Evolutionary conservation across 768 basidiomycete species (phyloP).

Genomic region (Suillus americanus): DNA sequence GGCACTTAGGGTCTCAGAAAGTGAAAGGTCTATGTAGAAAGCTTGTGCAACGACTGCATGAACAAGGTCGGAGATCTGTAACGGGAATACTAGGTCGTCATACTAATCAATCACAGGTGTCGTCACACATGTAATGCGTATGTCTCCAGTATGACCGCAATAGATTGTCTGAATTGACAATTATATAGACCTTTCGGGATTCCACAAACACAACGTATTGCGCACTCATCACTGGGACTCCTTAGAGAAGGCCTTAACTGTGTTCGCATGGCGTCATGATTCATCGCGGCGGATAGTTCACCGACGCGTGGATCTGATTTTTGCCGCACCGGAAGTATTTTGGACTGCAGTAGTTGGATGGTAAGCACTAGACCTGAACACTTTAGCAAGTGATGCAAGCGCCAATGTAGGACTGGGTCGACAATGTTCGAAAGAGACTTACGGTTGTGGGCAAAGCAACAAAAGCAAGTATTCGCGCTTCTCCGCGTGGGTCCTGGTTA

Average conservation of each 20-base stretch:
- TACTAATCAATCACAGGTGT: slow-evolving; percentile 43
- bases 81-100: background rate
- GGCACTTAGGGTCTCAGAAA: slow-evolving; percentile 39
- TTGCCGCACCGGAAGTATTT: slow-evolving; percentile 72
- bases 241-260: slow-evolving; percentile 81
- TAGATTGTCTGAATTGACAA: background rate
- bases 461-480: slow-evolving; percentile 39
- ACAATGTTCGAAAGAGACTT: slow-evolving; percentile 90
- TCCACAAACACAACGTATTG: slow-evolving; percentile 54
- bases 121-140: slow-evolving; percentile 84
- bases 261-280: slow-evolving; percentile 62
- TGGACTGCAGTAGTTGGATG: slow-evolving; percentile 92
- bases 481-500: background rate
- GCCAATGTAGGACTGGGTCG: slow-evolving; percentile 68
- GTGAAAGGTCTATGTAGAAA: slow-evolving; percentile 64
- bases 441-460: slow-evolving; percentile 66
- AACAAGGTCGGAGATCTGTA: slow-evolving; percentile 45
- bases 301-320: slow-evolving; percentile 83
- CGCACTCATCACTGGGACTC: slow-evolving; percentile 71
- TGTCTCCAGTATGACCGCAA: slow-evolving; percentile 22
- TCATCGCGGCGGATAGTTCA: slow-evolving; percentile 41
- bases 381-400: background rate
- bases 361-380: slow-evolving; percentile 36
- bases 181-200: slow-evolving; percentile 55
- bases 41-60: slow-evolving; percentile 56